Conservation (phyloP, 1,284 basidiomycete genomes). For the Heterobasidion parviporum region DNA sequence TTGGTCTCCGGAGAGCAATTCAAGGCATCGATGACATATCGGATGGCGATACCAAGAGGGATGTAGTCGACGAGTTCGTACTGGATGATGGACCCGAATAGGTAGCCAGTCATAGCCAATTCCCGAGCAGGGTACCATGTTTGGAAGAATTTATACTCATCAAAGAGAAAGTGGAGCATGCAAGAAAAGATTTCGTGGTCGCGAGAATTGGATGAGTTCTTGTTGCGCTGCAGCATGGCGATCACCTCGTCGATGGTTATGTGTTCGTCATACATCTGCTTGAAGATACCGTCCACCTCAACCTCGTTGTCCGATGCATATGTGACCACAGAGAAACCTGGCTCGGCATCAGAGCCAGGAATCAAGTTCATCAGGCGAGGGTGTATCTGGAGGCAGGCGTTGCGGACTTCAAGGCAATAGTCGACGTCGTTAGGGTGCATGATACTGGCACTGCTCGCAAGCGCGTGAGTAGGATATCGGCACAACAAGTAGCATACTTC, state of each 20-base stretch:
- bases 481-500: conserved; percentile 15
- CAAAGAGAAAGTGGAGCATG: conserved; percentile 98
- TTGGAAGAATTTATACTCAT: conserved; percentile 99
- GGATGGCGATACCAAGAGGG: conserved; percentile 93
- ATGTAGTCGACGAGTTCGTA: conserved; percentile 92
- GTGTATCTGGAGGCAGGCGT: conserved; percentile 91
- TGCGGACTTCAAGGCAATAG: conserved; percentile 89
- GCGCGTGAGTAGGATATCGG: neutral
- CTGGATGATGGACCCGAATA: conserved; percentile 96
- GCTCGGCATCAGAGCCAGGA: conserved; percentile 84
- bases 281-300: conserved; percentile 94
- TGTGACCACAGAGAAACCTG: conserved; percentile 84
- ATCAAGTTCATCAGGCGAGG: conserved; percentile 95
- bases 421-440: conserved; percentile 77
- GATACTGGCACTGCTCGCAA: conserved; percentile 43
- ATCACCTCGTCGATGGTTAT: conserved; percentile 95
- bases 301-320: conserved; percentile 87
- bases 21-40: conserved; percentile 94
- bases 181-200: conserved; percentile 98
- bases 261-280: conserved; percentile 95
- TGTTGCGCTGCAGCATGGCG: conserved; percentile 76
- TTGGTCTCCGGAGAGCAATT: conserved; percentile 86
- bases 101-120: conserved; percentile 90
- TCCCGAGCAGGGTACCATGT: conserved; percentile 92
- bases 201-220: conserved; percentile 74